Evolutionary conservation across 78 protist genomes (phyloP), one percentile per base, ranked within the genome.

Genomic region (Dictyostelium intermedium): DNA sequence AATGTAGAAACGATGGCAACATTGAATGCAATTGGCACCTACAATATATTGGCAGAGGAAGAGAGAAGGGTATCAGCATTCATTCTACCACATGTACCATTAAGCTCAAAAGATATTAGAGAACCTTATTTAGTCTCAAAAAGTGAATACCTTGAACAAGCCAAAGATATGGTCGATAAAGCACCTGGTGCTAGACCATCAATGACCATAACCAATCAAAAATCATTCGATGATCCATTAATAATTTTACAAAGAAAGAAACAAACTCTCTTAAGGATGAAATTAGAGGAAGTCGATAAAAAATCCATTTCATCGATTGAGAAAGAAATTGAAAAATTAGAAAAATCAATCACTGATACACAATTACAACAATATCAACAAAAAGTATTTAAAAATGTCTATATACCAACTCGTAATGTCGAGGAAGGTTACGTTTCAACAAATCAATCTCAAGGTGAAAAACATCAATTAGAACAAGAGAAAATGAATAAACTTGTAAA

Each of bases 21-120:
- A 3, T 18, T 69, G 27, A 79, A 89, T 80, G 94, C 94, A 37
- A 80, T 89, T 32, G 94, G 94, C 0, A 89, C 94, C 5, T 89
- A 89, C 61, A 89, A 89, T 35, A 89, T 89, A 35, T 63, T 89
- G 32, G 79, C 82, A 9, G 94, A 89, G 13, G 94, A 89, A 25
- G 94, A 78, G 25, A 56, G 94, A 70, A 39, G 73, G 18, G 87
- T 89, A 2, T 85, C 87, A 11, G 94, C 82, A 9, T 89, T 89
- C 56, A 56, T 89, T 45, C 35, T 89, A 11, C 85, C 87, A 20
- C 45, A 23, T 61, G 83, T 43, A 43, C 83, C 94, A 47, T 69
- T 82, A 6, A 13, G 81, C 3, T 56, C 66, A 56, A 37, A 60
- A 11, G 94, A 89, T 13, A 66, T 74, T 16, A 89, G 27, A 80